Evolutionary conservation across 202 grass and related monocot genomes (phyloP).

Genomic region (Eragrostis tef): DNA sequence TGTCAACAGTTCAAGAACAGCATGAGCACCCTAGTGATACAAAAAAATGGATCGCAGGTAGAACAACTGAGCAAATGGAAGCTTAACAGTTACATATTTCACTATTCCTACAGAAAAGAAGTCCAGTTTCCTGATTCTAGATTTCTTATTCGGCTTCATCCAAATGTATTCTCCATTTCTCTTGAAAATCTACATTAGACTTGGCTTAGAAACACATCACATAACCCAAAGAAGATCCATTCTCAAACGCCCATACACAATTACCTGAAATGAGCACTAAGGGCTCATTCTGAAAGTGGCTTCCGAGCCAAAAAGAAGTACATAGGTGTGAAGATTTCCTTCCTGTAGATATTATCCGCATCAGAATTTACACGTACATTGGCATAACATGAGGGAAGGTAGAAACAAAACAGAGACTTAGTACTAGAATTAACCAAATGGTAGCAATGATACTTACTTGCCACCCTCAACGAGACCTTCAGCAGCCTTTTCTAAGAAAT

Average conservation of each 20-base stretch:
- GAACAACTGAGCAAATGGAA: conserved; percentile 7
- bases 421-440: conserved; percentile 22
- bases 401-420: neutral
- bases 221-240: neutral
- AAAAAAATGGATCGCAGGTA: neutral
- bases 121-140: neutral
- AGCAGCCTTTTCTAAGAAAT: conserved; percentile 90
- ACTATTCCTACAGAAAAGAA: conserved; percentile 19
- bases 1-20: neutral
- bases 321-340: conserved; percentile 91
- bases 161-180: neutral
- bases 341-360: conserved; percentile 53
- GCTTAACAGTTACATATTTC: neutral
- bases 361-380: conserved; percentile 21
- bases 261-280: conserved; percentile 33
- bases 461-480: conserved; percentile 90
- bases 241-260: neutral
- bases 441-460: conserved; percentile 58
- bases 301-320: conserved; percentile 89
- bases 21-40: conserved; percentile 17
- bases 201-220: conserved; percentile 4
- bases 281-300: conserved; percentile 59
- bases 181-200: conserved; percentile 12
- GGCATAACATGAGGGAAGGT: conserved; percentile 8
- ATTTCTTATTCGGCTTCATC: neutral